Conservation (phyloP, 2,329 filamentous ascomycete species). For the Alternaria brassicicola region DNA sequence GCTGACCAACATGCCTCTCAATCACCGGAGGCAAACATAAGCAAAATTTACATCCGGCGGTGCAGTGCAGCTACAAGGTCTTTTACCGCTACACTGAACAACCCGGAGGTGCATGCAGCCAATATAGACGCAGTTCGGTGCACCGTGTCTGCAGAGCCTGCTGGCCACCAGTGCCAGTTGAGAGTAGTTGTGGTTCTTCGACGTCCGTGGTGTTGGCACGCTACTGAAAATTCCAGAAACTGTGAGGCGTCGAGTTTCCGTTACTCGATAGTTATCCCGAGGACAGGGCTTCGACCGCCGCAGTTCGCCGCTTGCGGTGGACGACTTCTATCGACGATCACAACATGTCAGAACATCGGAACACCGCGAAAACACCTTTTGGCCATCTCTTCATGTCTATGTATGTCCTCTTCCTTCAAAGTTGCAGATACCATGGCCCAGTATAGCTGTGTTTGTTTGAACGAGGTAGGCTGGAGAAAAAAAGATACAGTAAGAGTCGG, state of each 20-base stretch:
- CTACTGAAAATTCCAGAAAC: constrained; percentile 16
- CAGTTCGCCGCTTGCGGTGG: constrained; percentile 18
- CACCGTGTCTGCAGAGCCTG: constrained; percentile 11
- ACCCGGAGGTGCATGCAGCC: constrained; percentile 7
- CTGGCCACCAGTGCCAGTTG: constrained; percentile 4
- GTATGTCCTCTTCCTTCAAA: neutral
- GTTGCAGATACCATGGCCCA: neutral
- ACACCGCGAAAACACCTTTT: neutral
- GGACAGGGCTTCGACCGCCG: constrained; percentile 25
- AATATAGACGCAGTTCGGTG: constrained; percentile 13
- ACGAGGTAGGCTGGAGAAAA: neutral
- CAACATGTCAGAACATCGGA: constrained; percentile 1
- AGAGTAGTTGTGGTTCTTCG: constrained; percentile 7
- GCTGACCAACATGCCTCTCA: constrained; percentile 4
- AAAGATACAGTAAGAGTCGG: neutral
- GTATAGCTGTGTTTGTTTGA: neutral
- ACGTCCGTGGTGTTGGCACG: constrained; percentile 17
- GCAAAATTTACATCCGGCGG: constrained; percentile 16
- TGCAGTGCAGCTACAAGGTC: constrained; percentile 12
- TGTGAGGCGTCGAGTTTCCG: constrained; percentile 24
- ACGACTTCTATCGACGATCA: constrained; percentile 4
- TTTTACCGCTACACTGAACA: constrained; percentile 13
- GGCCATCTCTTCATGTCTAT: neutral
- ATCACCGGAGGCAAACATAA: constrained; percentile 19
- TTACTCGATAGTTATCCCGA: constrained; percentile 44